Evolutionary conservation across 2,329 filamentous ascomycete species (phyloP), one percentile per base, ranked within the genome.

Genomic region (Fusarium robinianum): DNA sequence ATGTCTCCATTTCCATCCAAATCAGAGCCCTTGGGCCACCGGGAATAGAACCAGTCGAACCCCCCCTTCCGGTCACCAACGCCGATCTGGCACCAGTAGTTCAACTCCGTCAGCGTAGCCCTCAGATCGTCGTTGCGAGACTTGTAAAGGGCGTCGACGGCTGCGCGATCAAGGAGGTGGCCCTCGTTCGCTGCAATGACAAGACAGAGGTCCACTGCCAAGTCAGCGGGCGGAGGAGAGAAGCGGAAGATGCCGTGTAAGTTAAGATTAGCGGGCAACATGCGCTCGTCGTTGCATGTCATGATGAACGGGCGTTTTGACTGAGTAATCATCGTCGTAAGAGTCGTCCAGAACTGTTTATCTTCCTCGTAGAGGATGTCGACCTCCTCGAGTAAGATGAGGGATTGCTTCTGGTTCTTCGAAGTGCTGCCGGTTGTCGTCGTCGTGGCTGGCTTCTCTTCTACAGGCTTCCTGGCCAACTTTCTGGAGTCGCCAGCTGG

Each of bases 1-100:
- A 77, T 78, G 41, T 87, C 76, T 2, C 87, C 85, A 30, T 84
- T 67, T 38, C 79, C 73, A 58, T 92, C 84, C 3, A 84, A 61
- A 60, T 92, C 87, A 16, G 76, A 76, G 0, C 87, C 87, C 30
- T 77, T 79, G 7, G 88, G 87, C 83, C 85, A 92, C 43, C 85
- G 79, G 33, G 85, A 81, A 57, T 87, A 84, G 58, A 95, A 88
- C 92, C 95, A 99, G 59, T 92, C 88, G 30, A 95, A 79, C 0
- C 94, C 92, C 14, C 88, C 87, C 57, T 87, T 87, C n/a, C 82
- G 76, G 63, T 96, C 94, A 5, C 94, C 95, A 8, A 99, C 83
- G 0, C 87, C 90, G 69, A 97, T 90, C 65, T 99, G 94, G 65
- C 95, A 99, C 92, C 92, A 99, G 64, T 95, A 94, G 64, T 95